phyloP scores from a whole-genome alignment of 768 basidiomycete species.

The Trametes cubensis region DNA sequence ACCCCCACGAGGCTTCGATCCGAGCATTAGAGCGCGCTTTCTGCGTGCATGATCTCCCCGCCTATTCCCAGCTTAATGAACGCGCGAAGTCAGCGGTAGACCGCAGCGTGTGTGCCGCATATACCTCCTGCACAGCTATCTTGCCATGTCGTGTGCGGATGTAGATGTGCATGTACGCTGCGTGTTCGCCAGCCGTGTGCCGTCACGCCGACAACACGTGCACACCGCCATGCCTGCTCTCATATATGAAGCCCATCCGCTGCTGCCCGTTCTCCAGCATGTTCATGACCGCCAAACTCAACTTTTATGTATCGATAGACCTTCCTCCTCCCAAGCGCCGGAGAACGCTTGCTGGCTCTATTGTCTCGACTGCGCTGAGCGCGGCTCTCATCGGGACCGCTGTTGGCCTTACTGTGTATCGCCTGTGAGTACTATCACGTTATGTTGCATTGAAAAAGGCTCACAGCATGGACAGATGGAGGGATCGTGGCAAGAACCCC shows the following conservation, averaged over 20 bases:
- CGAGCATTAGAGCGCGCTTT: background rate
- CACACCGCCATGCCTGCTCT: conserved; percentile 38
- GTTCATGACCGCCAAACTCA: conserved; percentile 32
- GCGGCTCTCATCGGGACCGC: conserved; percentile 87
- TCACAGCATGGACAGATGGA: conserved; percentile 57
- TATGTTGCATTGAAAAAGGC: background rate
- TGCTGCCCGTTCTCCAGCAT: conserved; percentile 21
- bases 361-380: conserved; percentile 81
- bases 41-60: background rate
- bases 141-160: background rate
- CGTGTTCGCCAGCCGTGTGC: background rate
- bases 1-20: too few species aligned
- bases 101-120: conserved; percentile 8
- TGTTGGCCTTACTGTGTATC: conserved; percentile 84
- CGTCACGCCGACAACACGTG: conserved; percentile 13
- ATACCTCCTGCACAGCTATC: conserved; percentile 5
- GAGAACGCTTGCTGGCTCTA: conserved; percentile 77
- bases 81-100: background rate
- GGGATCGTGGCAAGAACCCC: conserved; percentile 67
- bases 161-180: conserved; percentile 3
- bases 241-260: conserved; percentile 17
- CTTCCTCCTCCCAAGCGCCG: conserved; percentile 77
- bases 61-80: background rate
- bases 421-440: conserved; percentile 59
- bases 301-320: conserved; percentile 53